Base-by-base conservation (phyloP, 768 basidiomycete species). In the Tephrocybe sp. region DNA sequence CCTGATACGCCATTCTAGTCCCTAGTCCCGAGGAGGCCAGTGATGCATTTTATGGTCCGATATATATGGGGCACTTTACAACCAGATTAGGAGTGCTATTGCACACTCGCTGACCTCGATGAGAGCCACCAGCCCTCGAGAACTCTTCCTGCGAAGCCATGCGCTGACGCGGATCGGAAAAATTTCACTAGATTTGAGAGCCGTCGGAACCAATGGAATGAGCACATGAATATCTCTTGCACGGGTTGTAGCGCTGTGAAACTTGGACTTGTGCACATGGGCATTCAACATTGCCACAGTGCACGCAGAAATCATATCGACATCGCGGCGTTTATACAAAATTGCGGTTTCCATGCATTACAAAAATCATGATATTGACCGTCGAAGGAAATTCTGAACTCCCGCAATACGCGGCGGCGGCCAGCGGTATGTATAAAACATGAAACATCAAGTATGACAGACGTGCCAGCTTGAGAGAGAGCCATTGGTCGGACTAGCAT, bases 1-100 rank as follows among this genome's bases (percentile, higher is more conserved):
- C 51, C 21, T 48, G 50, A 48, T 51, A 37, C 46, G 38, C 46
- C 50, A 23, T 48, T 51, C 40, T 51, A 39, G 43, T 33, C 50
- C 41, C 40, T 51, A 39, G 43, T 33, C 50, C 41, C 9, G 15
- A 39, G 24, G 44, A 47, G 33, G 23, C 12, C 28, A 18, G 21
- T 42, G 48, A 41, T 49, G 32, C 32, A 26, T 37, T 33, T 37
- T 41, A 12, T 42, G 32, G 48, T 45, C 53, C 53, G 32, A 30
- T 24, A 44, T 28, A 50, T 50, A 30, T 30, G 50, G 36, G 34
- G 34, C 34, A 36, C 28, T 36, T 14, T 36, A 12, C 34, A 38
- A 33, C 42, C 43, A 51, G 32, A 30, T 51, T 26, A 43, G 50
- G 36, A 51, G 36, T 37, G 28, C 26, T 26, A 38, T 18, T 37